Base-by-base conservation (phyloP, 805 yeast species). In the Saccharomycodes ludwigii region DNA sequence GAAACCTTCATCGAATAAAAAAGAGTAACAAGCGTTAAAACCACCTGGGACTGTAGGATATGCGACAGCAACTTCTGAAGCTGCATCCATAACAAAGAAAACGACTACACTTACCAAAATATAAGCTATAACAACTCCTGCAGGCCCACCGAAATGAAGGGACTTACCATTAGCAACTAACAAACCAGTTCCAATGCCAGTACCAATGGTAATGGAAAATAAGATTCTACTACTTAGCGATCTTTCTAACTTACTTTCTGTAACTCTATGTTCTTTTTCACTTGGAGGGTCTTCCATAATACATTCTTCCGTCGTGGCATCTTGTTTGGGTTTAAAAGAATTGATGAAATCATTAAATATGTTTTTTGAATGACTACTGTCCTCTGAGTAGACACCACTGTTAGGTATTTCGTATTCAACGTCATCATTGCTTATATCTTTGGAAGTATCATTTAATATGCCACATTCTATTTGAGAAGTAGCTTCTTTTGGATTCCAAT, bases 171-270 rank as follows among this genome's bases (percentile, higher is more conserved):
- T 58, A 43, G 77, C 78, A 34, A 72, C 72, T 41, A 67, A 56
- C 29, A 75, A 57, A 43, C 81, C 82, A 6, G 88, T 76, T 46
- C 94, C 94, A 37, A 82, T 76, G 29, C 86, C 76, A 35, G 91
- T 85, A 35, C 88, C 36, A 11, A 33, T n/a, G 18, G 31, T 24
- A 11, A 33, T 27, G 18, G 29, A 14, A 8, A 33, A 33, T 17
- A 33, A 20, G 15, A 29, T 32, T 33, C 36, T 33, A n/a, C 29
- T 32, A 11, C 29, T 33, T 25, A 33, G 28, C 17, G 28, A 29
- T 28, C 29, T 24, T 20, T 33, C 16, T 9, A 33, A 13, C 8
- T 20, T 10, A 11, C n/a, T n/a, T n/a, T n/a, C n/a, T n/a, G n/a
- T n/a, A n/a, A n/a, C n/a, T n/a, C n/a, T n/a, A n/a, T n/a, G n/a